phyloP scores from a whole-genome alignment of 768 basidiomycete species.

The Boletus rubescentipes region DNA sequence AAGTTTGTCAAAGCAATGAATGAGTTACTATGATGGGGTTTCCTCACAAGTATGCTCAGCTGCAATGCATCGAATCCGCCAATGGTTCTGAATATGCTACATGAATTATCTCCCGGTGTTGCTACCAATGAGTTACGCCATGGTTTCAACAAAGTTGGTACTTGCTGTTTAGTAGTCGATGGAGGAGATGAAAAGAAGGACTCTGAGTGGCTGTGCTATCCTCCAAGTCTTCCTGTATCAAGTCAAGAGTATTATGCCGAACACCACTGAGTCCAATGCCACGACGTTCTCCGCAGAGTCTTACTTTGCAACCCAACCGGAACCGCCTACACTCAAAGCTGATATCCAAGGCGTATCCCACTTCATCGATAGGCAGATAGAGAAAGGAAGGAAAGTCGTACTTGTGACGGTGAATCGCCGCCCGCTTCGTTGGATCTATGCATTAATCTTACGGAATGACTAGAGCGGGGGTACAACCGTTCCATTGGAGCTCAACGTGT shows the following conservation, averaged over 20 bases:
- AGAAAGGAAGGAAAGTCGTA: conserved; percentile 72
- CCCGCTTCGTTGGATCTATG: conserved; percentile 1
- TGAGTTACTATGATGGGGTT: too few species aligned
- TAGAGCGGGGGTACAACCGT: conserved; percentile 99
- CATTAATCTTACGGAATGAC: conserved; percentile 14
- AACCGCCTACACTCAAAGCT: conserved; percentile 69
- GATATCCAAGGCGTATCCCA: conserved; percentile 61
- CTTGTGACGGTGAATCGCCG: conserved; percentile 80
- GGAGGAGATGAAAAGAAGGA: neutral
- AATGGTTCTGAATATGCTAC: too few species aligned
- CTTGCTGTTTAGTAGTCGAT: too few species aligned
- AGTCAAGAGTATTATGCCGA: conserved; percentile 14
- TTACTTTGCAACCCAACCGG: conserved; percentile 87
- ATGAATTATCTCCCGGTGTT: too few species aligned
- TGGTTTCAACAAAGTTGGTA: too few species aligned
- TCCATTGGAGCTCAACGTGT: conserved; percentile 98
- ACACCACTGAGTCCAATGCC: conserved; percentile 12
- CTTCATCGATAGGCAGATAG: conserved; percentile 70
- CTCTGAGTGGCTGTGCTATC: conserved; percentile 12
- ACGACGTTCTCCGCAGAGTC: conserved; percentile 75
- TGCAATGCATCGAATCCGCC: too few species aligned
- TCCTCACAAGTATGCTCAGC: too few species aligned
- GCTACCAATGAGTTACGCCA: too few species aligned
- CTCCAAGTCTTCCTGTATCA: neutral
- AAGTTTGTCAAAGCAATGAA: too few species aligned